These are phyloP conservation scores for Boletus barrowsii DNA, from an alignment of 768 basidiomycete species.

Conservation along the genomic window DNA sequence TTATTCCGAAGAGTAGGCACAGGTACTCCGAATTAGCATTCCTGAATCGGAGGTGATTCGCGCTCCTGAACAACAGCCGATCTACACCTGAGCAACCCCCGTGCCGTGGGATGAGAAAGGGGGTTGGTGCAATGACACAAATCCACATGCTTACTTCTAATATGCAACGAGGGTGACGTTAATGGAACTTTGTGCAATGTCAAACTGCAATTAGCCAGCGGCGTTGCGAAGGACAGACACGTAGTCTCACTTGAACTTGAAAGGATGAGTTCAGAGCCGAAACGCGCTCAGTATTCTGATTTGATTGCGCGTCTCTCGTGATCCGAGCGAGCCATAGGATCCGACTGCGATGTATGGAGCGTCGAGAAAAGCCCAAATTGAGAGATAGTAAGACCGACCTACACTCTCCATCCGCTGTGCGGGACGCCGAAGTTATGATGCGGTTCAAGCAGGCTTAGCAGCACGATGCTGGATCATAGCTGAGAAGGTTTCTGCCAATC, in stretches of 20 bases:
- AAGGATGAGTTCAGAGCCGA: background rate
- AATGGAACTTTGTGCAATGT: conserved; percentile 8
- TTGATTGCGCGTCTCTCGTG: background rate
- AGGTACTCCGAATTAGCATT: background rate
- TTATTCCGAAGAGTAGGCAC: background rate
- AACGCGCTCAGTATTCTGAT: background rate
- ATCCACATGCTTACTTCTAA: background rate
- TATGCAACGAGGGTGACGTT: background rate
- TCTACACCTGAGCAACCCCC: background rate
- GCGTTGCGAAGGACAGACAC: background rate
- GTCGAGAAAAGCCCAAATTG: background rate
- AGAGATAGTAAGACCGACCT: background rate
- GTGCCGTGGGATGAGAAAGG: background rate
- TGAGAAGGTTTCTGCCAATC: too few species aligned
- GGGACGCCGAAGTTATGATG: too few species aligned
- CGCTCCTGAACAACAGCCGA: background rate
- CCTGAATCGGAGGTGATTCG: background rate
- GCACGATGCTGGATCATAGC: too few species aligned
- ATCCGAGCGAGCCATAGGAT: background rate
- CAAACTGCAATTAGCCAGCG: conserved; percentile 6
- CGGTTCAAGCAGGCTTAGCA: too few species aligned
- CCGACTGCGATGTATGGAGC: background rate
- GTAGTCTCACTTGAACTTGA: background rate
- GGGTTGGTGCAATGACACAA: background rate
- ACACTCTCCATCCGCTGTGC: too few species aligned